Base-by-base conservation (phyloP, 148 eudicot genomes). In the Vaccinium darrowii region DNA sequence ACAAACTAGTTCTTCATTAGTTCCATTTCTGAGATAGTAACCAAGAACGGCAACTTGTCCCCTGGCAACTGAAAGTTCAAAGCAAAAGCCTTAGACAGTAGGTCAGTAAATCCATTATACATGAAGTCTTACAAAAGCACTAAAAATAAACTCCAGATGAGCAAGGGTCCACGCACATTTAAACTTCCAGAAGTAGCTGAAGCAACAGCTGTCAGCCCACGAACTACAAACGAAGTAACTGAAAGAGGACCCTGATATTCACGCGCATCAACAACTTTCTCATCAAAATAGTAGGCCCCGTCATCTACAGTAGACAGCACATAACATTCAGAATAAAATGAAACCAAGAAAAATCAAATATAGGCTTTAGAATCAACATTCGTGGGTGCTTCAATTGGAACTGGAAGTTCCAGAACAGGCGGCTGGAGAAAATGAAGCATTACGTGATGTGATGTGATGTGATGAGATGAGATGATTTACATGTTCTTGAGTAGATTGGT, bases 211-310 rank as follows among this genome's bases (percentile, higher is more conserved):
- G 93, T 87, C 75, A 97, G 81, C 82, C 99, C 99, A 51, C 93
- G 93, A 84, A 95, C 92, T 71, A 97, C 95, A 43, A 98, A 88
- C 15, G 98, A 90, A 50, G 96, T 90, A 57, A 95, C 94, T 81
- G 93, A 89, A 85, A 97, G 91, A 83, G 99, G 94, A 78, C 95
- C 98, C 84, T 93, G 92, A 77, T 93, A 84, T 62, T 90, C 94
- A 71, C 65, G 86, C 27, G 91, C 89, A 88, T 92, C 96, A 60
- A 91, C 92, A 88, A 89, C 84, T 88, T 96, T 94, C 87, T 96
- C 99, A 77, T 93, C 98, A 81, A 97, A 97, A 85, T 94, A 97
- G 90, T 86, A 90, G 86, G 98, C 88, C 23, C 99, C 99, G 86
- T 95, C 99, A 90, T 97, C 98, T 97, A 87, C 56, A 86, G 58